A percentile compares a stretch with the other conserved stretches of the same genome.
Conservation (phyloP, 176 grass and related monocot species). For the Carex parvula region DNA sequence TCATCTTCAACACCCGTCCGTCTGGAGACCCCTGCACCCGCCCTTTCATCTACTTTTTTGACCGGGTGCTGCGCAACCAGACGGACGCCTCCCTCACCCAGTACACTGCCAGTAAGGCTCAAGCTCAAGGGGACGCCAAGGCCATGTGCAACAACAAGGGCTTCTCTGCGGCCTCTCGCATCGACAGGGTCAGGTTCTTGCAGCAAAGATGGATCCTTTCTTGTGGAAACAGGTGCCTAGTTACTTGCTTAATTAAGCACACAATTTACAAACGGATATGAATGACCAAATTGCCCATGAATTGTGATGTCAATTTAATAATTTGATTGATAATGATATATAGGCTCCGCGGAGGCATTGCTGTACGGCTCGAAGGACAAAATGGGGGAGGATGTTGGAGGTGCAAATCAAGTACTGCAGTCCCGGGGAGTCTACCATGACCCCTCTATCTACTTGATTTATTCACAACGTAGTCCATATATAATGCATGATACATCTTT, state of each 20-base stretch:
- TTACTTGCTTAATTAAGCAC: background rate
- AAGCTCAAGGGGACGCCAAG: background rate
- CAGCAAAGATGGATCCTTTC: constrained; percentile 21
- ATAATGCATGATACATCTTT: too few relatives aligned
- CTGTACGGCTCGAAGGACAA: background rate
- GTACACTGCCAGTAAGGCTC: background rate
- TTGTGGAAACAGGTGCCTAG: constrained; percentile 6
- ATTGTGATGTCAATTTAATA: background rate
- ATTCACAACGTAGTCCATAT: background rate
- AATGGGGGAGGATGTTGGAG: constrained; percentile 19
- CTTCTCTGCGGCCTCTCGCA: background rate
- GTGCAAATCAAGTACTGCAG: constrained; percentile 23
- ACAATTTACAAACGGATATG: too few relatives aligned
- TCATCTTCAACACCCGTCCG: constrained; percentile 37
- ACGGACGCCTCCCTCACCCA: constrained; percentile 10
- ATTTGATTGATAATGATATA: background rate
- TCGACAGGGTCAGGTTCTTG: constrained; percentile 6
- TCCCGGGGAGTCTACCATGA: background rate
- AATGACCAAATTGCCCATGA: too few relatives aligned
- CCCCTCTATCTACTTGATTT: background rate
- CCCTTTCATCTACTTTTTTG: constrained; percentile 33
- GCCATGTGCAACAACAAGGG: background rate
- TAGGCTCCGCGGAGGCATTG: constrained; percentile 28
- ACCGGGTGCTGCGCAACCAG: constrained; percentile 6
- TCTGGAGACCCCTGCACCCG: background rate